Base-by-base conservation (phyloP, 1,139 yeast species). In the Yamadazyma blattariae region DNA sequence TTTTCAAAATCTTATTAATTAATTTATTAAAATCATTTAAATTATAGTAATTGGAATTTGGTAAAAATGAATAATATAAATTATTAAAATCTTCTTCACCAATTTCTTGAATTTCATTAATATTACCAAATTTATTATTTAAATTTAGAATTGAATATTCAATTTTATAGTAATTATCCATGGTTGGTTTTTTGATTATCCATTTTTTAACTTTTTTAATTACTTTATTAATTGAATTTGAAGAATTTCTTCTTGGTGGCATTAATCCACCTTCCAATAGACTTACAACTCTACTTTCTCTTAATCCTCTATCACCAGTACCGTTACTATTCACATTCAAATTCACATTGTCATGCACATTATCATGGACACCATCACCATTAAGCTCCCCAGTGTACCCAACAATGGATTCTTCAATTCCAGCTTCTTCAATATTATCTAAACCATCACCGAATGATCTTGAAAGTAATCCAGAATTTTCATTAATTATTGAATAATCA, bases 11-110 rank as follows among this genome's bases (percentile, higher is more conserved):
- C 6, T 41, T 25, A 16, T 42, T 38, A 7, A 62, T 41, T 29
- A 62, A 36, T 3, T 24, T 34, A 11, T 50, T 43, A 37, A 64
- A 64, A 10, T 54, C 52, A 8, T 27, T 36, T 4, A 44, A 41
- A 26, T 51, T 48, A 13, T 54, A 40, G 34, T 50, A n/a, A n/a
- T n/a, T n/a, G n/a, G n/a, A n/a, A n/a, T n/a, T n/a, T n/a, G n/a
- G n/a, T n/a, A n/a, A n/a, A n/a, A n/a, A n/a, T 6, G 17, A 19
- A 4, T 27, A 10, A 15, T 21, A 27, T 11, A 12, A 8, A n/a
- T 19, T 11, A 23, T 32, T 23, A 13, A 27, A 32, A 10, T 32
- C 31, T 4, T 10, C 9, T 21, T 32, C 31, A 10, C 14, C 8
- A 5, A 31, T 11, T 5, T 7, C 13, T 11, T 25, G 11, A 14